Evolutionary conservation across 441 rosid genomes (phyloP), one percentile per base, ranked within the genome.

Genomic region (Erodium trifolium): DNA sequence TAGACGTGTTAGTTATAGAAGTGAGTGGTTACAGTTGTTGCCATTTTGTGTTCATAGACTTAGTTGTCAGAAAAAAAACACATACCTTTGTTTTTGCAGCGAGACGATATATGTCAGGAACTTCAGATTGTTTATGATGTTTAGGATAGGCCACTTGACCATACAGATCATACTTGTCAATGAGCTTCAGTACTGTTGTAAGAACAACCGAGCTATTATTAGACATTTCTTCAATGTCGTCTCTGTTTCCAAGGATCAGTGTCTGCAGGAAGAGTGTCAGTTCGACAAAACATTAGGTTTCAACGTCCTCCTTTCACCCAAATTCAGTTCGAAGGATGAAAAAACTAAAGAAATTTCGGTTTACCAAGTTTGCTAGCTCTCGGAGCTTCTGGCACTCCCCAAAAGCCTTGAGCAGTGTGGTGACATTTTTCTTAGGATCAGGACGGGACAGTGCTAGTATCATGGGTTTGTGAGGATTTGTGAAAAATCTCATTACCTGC

Each of bases 371-470:
- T 74, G 98, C 97, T 72, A 93, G 83, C 77, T 91, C 96, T 74
- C 94, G 83, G 68, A 93, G 93, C 59, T 79, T 85, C 77, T 86
- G 87, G 68, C 92, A 86, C 78, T 93, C 94, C 74, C 97, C 98
- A 69, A 89, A 91, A 72, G 98, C 98, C 86, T 85, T 89, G 72
- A 93, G 85, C 82, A 93, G 76, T 70, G 94, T 91, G 65, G 97
- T 89, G 71, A 93, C 89, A 68, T 93, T 91, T 72, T 91, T 93
- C 84, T 93, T 93, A 65, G 92, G 90, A 80, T 93, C 98, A 43
- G 97, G 97, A 71, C 96, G 92, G 75, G 97, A 89, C 78, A 93
- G 64, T 41, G 95, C 98, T 59, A 93, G 91, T 79, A 91, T 93
- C 29, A 82, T 89, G 63, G 98, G 98, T 77, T 93, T 93, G 71